Evolutionary conservation across 2,329 filamentous ascomycete species (phyloP), one percentile per base, ranked within the genome.

Genomic region (Taxawa tesnikishii): DNA sequence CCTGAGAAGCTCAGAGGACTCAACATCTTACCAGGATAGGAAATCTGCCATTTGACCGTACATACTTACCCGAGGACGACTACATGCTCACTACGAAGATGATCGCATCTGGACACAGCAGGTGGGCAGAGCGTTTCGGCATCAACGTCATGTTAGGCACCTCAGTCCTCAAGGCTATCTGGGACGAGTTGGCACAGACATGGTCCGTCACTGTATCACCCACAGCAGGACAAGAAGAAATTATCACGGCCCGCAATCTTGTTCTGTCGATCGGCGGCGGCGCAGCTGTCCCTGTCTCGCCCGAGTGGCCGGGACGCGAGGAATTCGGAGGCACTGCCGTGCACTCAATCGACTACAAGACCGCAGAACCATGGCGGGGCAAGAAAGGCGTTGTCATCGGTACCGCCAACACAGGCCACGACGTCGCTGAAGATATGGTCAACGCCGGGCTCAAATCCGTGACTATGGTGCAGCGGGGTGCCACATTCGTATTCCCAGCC

Each of bases 371-470:
- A 4, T 59, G 49, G 45, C 48, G 47, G 13, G 59, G 59, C 16
- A 63, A 65, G 33, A 52, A 51, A 18, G 63, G 56, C 4, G 42
- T 67, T 18, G 56, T 68, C 1, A 47, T 68, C 11, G 63, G 65
- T 15, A 58, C 56, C 12, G 65, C 58, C 31, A 67, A 67, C 39
- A 65, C 62, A 1, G 62, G 56, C 2, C 62, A 67, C 44, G 63
- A 67, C 41, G 55, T 67, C 15, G 59, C 62, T 3, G 55, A 64
- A 43, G 61, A 67, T 43, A 65, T 64, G 53, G 50, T 55, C 23
- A 51, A 58, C 14, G 56, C 56, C 5, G 55, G 55, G 4, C 40
- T 59, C 30, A 49, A 55, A 17, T 54, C 59, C 10, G 45, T 60
- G n/a, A 67, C 62, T 9, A 61, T 67, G 41, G 44, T 67, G 1